phyloP scores from a whole-genome alignment of 2,329 filamentous ascomycete species.

The Colletotrichum viniferum region DNA sequence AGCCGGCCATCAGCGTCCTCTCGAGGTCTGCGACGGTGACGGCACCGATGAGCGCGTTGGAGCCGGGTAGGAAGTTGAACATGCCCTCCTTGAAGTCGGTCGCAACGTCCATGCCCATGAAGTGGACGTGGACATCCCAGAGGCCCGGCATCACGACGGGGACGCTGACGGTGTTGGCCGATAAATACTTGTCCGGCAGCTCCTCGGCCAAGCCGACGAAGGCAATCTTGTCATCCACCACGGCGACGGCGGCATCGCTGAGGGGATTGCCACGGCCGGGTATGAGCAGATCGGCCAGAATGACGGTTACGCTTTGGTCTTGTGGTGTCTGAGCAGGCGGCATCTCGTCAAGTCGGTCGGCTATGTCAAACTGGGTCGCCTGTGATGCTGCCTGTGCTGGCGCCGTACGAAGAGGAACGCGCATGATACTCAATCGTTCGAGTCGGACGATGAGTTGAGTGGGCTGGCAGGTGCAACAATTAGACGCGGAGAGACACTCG shows the following conservation, averaged over 20 bases:
- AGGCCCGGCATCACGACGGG: conserved; percentile 54
- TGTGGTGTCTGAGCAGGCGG: background rate
- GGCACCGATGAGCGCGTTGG: conserved; percentile 39
- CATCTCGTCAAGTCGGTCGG: background rate
- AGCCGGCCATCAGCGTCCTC: conserved; percentile 49
- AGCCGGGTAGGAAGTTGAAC: conserved; percentile 24
- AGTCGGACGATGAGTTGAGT: background rate
- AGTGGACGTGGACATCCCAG: conserved; percentile 58
- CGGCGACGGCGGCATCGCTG: conserved; percentile 40
- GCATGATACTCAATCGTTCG: background rate
- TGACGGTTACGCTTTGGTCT: conserved; percentile 5
- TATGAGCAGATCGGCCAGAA: conserved; percentile 44
- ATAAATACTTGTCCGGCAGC: conserved; percentile 35
- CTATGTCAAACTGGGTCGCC: background rate
- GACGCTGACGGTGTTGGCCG: conserved; percentile 35
- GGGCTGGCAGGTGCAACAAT: background rate
- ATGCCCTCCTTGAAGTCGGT: conserved; percentile 19
- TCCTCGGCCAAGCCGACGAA: conserved; percentile 38
- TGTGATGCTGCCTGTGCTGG: background rate
- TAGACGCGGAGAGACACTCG: background rate
- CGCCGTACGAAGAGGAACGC: background rate
- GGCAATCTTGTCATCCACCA: conserved; percentile 41
- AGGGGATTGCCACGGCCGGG: conserved; percentile 50
- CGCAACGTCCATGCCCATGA: conserved; percentile 36
- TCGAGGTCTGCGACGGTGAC: conserved; percentile 43